A percentile compares a stretch with the other conserved stretches of the same genome.
phyloP scores from a whole-genome alignment of 1,284 basidiomycete genomes.

The Meira miltonrushii region DNA sequence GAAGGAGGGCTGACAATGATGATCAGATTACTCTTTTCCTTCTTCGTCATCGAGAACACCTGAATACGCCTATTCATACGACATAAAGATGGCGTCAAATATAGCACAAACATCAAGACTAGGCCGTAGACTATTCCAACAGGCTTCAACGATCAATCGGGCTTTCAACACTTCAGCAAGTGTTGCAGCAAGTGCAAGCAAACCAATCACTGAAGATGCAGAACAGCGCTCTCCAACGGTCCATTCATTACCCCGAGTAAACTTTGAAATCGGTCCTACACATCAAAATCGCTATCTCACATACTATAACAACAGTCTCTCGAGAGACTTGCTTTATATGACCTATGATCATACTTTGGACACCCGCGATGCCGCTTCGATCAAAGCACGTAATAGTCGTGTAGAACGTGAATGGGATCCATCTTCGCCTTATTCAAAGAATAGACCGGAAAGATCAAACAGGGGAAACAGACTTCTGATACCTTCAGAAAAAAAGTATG shows the following conservation, averaged over 20 bases:
- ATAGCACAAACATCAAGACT: too few relatives aligned
- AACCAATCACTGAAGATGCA: not conserved
- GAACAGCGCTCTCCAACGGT: not conserved
- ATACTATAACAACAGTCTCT: slow-evolving; percentile 77
- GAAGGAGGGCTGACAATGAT: too few relatives aligned
- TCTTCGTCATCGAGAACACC: too few relatives aligned
- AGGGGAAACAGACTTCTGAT: slow-evolving; percentile 59
- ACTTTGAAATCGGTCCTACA: slow-evolving; percentile 57
- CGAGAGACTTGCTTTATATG: slow-evolving; percentile 89
- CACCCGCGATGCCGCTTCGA: slow-evolving; percentile 13
- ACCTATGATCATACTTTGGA: slow-evolving; percentile 62
- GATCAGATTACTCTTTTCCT: too few relatives aligned
- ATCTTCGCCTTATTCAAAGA: slow-evolving; percentile 70
- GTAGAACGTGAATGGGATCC: slow-evolving; percentile 69
- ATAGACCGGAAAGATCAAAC: slow-evolving; percentile 64
- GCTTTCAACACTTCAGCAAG: too few relatives aligned
- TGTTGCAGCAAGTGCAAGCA: not conserved
- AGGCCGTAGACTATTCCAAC: too few relatives aligned
- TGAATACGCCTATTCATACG: too few relatives aligned
- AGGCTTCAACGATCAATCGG: too few relatives aligned
- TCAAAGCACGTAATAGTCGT: not conserved
- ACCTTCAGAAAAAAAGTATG: slow-evolving; percentile 18
- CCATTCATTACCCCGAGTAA: slow-evolving; percentile 20
- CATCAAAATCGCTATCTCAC: slow-evolving; percentile 72
- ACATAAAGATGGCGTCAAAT: too few relatives aligned